Conservation (phyloP, 2,329 filamentous ascomycete genomes). For the Alternaria viburni region DNA sequence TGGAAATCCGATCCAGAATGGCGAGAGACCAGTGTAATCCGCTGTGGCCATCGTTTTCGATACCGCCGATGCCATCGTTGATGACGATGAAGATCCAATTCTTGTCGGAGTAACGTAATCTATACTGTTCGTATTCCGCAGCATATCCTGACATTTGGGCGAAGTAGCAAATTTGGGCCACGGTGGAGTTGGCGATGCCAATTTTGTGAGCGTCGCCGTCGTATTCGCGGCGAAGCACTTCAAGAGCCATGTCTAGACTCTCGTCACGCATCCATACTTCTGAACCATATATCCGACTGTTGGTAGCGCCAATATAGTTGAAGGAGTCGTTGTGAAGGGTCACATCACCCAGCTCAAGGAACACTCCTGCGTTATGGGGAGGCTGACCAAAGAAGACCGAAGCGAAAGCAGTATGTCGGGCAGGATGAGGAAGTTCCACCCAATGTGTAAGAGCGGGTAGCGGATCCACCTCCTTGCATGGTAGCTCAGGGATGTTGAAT, state of each 20-base stretch:
- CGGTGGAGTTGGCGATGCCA: slow-evolving; percentile 21
- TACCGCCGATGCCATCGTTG: slow-evolving; percentile 26
- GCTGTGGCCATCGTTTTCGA: background rate
- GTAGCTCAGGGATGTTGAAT: background rate
- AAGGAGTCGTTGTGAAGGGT: slow-evolving; percentile 20
- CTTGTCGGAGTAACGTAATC: slow-evolving; percentile 16
- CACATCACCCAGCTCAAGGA: slow-evolving; percentile 18
- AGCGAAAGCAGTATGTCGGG: slow-evolving; percentile 12
- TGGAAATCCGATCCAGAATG: slow-evolving; percentile 14
- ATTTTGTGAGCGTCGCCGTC: slow-evolving; percentile 18
- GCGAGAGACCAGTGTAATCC: slow-evolving; percentile 35
- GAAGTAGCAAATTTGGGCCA: slow-evolving; percentile 17
- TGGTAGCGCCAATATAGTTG: slow-evolving; percentile 4
- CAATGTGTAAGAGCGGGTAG: background rate
- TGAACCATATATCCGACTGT: too few relatives aligned
- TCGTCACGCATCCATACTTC: slow-evolving; percentile 26
- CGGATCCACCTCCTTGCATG: background rate
- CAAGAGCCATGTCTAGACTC: slow-evolving; percentile 28
- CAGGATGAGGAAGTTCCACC: slow-evolving; percentile 10
- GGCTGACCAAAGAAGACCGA: background rate
- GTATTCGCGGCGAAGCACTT: slow-evolving; percentile 12
- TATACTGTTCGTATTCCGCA: slow-evolving; percentile 12
- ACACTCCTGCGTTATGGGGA: slow-evolving; percentile 9
- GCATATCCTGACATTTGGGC: slow-evolving; percentile 1
- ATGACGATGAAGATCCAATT: slow-evolving; percentile 34